Evolutionary conservation across 768 basidiomycete genomes (phyloP).

Genomic region (Chalciporus pseudorubinellus): DNA sequence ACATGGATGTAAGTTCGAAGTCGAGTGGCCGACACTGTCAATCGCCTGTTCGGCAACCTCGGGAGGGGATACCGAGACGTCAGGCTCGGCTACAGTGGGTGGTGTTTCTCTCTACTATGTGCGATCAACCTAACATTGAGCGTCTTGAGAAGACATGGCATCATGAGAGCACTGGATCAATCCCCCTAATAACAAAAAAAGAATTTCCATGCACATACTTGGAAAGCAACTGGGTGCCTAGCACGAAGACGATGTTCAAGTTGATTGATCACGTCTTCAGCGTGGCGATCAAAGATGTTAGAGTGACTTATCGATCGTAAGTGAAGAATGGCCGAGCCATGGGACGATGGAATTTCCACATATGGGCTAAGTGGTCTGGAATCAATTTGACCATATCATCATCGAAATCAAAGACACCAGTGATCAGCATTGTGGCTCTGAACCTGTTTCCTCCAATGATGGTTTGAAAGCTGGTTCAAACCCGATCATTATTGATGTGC

Average conservation of each 20-base stretch:
- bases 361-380: slow-evolving; percentile 35
- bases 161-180: slow-evolving; percentile 35
- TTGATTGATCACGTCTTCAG: slow-evolving; percentile 41
- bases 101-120: too few species aligned
- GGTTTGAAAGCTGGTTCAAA: background rate
- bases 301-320: slow-evolving; percentile 60
- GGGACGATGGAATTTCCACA: slow-evolving; percentile 64
- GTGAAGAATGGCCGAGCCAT: slow-evolving; percentile 66
- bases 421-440: slow-evolving; percentile 40
- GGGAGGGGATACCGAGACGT: too few species aligned
- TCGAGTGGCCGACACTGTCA: slow-evolving; percentile 74
- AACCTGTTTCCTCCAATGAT: slow-evolving; percentile 33
- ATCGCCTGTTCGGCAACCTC: too few species aligned
- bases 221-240: slow-evolving; percentile 58
- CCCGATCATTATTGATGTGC: background rate
- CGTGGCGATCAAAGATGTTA: slow-evolving; percentile 57
- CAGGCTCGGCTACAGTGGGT: too few species aligned
- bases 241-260: slow-evolving; percentile 47
- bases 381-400: slow-evolving; percentile 33
- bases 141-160: too few species aligned
- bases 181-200: background rate
- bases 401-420: slow-evolving; percentile 69
- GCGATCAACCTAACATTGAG: too few species aligned
- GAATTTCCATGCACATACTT: slow-evolving; percentile 31
- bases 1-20: slow-evolving; percentile 51